phyloP scores from a whole-genome alignment of 106 monocot genomes.

The Allium fistulosum region DNA sequence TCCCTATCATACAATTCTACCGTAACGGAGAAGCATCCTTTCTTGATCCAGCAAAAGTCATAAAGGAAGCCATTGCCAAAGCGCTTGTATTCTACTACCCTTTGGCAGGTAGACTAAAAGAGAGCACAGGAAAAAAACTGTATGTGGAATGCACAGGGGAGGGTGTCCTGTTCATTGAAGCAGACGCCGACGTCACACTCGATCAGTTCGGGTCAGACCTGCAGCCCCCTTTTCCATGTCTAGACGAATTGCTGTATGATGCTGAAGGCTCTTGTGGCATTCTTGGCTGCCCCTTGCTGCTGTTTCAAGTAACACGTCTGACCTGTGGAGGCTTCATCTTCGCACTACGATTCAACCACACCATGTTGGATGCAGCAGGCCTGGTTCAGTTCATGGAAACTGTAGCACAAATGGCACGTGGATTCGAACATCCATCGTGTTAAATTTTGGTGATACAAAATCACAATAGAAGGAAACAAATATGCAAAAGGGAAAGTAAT shows the following conservation, averaged over 20 bases:
- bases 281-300: conserved; percentile 36
- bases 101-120: conserved; percentile 50
- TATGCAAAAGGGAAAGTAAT: too few species aligned
- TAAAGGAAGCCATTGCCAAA: conserved; percentile 32
- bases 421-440: conserved; percentile 6
- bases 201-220: conserved; percentile 47
- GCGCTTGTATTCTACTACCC: conserved; percentile 66
- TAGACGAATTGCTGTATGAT: conserved; percentile 46
- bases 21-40: background rate
- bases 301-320: conserved; percentile 35
- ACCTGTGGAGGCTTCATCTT: conserved; percentile 64
- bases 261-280: conserved; percentile 29
- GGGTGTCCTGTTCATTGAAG: conserved; percentile 69
- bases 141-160: conserved; percentile 68
- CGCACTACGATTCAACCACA: conserved; percentile 44
- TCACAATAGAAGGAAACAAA: too few species aligned
- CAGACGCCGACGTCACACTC: conserved; percentile 51
- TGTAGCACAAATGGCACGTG: conserved; percentile 26
- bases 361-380: conserved; percentile 52
- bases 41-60: conserved; percentile 27
- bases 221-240: conserved; percentile 53
- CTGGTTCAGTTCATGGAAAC: conserved; percentile 31
- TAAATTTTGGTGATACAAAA: too few species aligned
- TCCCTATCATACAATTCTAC: conserved; percentile 31
- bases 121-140: conserved; percentile 32